Evolutionary conservation across 1,284 basidiomycete species (phyloP).

Genomic region (Sanguinoderma infundibulare): DNA sequence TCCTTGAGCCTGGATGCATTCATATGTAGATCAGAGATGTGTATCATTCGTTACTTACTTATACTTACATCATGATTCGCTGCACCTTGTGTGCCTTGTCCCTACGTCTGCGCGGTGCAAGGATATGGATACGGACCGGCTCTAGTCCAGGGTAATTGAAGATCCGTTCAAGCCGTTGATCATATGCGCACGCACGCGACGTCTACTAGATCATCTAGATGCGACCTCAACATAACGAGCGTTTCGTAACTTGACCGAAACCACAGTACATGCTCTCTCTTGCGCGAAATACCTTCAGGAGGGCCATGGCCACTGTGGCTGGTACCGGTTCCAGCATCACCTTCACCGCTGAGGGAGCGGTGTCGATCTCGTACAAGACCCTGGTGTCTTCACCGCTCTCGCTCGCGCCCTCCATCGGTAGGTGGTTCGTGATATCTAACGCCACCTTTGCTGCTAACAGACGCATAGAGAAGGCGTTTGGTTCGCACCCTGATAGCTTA

Average conservation of each 20-base stretch:
- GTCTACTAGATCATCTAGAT: too few species aligned
- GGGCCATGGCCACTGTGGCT: constrained; percentile 33
- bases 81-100: neutral
- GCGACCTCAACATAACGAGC: too few species aligned
- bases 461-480: constrained; percentile 76
- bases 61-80: neutral
- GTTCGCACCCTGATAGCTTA: constrained; percentile 72
- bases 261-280: constrained; percentile 11
- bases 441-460: neutral
- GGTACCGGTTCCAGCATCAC: constrained; percentile 31
- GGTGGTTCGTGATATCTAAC: constrained; percentile 16
- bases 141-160: neutral
- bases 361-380: constrained; percentile 72
- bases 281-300: constrained; percentile 18
- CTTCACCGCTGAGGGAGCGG: constrained; percentile 60
- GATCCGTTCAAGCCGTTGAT: neutral
- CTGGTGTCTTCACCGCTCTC: constrained; percentile 63
- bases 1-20: neutral
- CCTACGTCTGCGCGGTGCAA: too few species aligned
- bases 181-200: too few species aligned
- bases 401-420: constrained; percentile 67
- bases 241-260: neutral
- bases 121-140: neutral
- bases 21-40: constrained; percentile 1
- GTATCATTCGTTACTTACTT: neutral